Percentiles rank a stretch among this genome's conserved stretches.
Conservation (phyloP, 1,139 yeast species). For the Candida smagusa region DNA sequence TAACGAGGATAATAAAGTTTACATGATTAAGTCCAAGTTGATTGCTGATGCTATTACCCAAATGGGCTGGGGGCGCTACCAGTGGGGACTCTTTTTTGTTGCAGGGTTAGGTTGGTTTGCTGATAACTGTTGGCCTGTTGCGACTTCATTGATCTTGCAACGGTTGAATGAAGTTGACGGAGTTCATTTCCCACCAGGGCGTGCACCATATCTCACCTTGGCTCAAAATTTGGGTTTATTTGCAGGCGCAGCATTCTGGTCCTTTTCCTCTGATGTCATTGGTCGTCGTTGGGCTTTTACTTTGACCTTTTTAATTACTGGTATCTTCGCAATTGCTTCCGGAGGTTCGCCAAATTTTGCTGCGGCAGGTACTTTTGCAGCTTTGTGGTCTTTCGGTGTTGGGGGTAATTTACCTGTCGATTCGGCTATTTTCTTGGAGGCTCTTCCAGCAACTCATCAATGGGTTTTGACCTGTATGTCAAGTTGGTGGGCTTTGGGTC, state of each 20-base stretch:
- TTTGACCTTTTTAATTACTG: conserved; percentile 39
- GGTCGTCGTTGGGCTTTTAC: conserved; percentile 46
- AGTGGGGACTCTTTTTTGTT: conserved; percentile 37
- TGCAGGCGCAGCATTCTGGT: conserved; percentile 43
- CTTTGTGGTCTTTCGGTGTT: conserved; percentile 45
- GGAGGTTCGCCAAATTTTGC: conserved; percentile 43
- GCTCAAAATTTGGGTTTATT: conserved; percentile 44
- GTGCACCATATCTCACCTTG: conserved; percentile 36
- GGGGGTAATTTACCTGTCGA: conserved; percentile 47
- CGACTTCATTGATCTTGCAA: conserved; percentile 33
- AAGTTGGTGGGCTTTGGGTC: conserved; percentile 45
- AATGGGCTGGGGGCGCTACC: conserved; percentile 44
- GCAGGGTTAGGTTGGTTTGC: conserved; percentile 47
- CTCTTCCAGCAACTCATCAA: conserved; percentile 35
- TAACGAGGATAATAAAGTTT: conserved; percentile 16
- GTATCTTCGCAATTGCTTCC: conserved; percentile 35
- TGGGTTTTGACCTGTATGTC: conserved; percentile 45
- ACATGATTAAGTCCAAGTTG: conserved; percentile 33
- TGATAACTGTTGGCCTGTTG: conserved; percentile 45
- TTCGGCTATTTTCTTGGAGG: conserved; percentile 43
- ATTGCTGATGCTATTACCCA: conserved; percentile 35
- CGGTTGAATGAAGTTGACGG: conserved; percentile 35
- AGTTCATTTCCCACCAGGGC: conserved; percentile 32
- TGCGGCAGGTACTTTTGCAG: conserved; percentile 34
- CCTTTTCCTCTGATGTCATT: conserved; percentile 37